phyloP scores from a whole-genome alignment of 495 filamentous ascomycete species.

The Talaromyces thailandensis region DNA sequence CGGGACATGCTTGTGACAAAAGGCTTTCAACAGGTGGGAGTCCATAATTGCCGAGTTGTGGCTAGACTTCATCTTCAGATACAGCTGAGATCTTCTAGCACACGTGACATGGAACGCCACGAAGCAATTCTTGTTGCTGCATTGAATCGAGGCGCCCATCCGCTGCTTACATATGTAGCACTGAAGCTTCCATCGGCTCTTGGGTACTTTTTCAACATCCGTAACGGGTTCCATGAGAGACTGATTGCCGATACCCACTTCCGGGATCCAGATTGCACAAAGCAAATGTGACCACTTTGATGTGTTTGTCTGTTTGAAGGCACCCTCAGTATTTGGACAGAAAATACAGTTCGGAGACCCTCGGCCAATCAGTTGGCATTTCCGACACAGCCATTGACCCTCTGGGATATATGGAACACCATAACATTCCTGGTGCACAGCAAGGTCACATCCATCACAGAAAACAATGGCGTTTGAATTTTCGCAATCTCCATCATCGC shows the following conservation, averaged over 20 bases:
- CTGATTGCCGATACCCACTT: conserved; percentile 89
- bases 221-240: conserved; percentile 98
- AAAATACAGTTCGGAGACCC: conserved; percentile 95
- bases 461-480: conserved; percentile 99
- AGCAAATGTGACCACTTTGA: conserved; percentile 95
- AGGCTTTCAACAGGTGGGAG: conserved; percentile 82
- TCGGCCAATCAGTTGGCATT: conserved; percentile 90
- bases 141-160: conserved; percentile 98
- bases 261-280: conserved; percentile 97
- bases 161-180: conserved; percentile 97
- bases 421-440: conserved; percentile 98
- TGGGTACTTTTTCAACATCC: conserved; percentile 94
- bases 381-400: conserved; percentile 96
- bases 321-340: conserved; percentile 93
- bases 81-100: conserved; percentile 77
- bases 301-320: conserved; percentile 94
- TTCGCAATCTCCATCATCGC: conserved; percentile 96
- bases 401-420: conserved; percentile 98
- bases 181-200: conserved; percentile 80
- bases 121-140: conserved; percentile 94
- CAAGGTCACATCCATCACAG: conserved; percentile 95
- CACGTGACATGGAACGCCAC: conserved; percentile 98
- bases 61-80: conserved; percentile 91
- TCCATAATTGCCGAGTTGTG: conserved; percentile 75
- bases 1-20: conserved; percentile 94